phyloP scores from a whole-genome alignment of 2,329 filamentous ascomycete genomes.

The Neopestalotiopsis sp. region DNA sequence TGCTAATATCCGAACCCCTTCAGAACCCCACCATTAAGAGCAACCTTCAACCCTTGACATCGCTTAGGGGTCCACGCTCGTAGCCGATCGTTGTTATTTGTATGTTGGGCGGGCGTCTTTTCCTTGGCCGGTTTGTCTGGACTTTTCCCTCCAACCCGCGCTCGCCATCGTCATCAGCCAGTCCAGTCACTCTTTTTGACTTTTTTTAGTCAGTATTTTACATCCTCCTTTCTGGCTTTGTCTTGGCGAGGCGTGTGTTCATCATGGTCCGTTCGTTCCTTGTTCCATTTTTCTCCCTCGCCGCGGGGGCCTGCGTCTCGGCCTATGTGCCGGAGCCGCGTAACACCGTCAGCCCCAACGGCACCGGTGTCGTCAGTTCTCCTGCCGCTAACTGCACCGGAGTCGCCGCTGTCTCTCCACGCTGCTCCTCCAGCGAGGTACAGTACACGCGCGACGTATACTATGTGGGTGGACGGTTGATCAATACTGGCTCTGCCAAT shows the following conservation, averaged over 20 bases:
- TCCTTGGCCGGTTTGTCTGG: background rate
- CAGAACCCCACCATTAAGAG: background rate
- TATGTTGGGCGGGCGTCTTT: background rate
- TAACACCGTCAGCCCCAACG: slow-evolving; percentile 12
- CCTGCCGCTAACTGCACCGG: slow-evolving; percentile 17
- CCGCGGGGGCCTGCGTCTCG: background rate
- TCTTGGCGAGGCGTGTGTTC: background rate
- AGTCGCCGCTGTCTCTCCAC: slow-evolving; percentile 18
- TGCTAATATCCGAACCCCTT: background rate
- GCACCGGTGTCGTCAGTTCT: slow-evolving; percentile 15
- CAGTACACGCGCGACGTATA: slow-evolving; percentile 29
- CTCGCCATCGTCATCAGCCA: background rate
- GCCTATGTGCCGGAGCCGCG: background rate
- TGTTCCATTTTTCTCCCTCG: slow-evolving; percentile 10
- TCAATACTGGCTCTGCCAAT: slow-evolving; percentile 27
- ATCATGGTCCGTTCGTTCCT: slow-evolving; percentile 13
- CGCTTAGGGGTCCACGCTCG: background rate
- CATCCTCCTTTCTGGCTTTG: slow-evolving; percentile 1
- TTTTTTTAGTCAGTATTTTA: background rate
- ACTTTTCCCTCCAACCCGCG: background rate
- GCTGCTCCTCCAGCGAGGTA: slow-evolving; percentile 17
- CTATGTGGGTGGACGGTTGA: slow-evolving; percentile 35
- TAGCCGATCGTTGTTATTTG: slow-evolving; percentile 3
- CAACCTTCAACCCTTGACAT: background rate
- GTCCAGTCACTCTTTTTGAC: background rate